Evolutionary conservation across 768 basidiomycete genomes (phyloP).

Genomic region (Boletus reticuloceps): DNA sequence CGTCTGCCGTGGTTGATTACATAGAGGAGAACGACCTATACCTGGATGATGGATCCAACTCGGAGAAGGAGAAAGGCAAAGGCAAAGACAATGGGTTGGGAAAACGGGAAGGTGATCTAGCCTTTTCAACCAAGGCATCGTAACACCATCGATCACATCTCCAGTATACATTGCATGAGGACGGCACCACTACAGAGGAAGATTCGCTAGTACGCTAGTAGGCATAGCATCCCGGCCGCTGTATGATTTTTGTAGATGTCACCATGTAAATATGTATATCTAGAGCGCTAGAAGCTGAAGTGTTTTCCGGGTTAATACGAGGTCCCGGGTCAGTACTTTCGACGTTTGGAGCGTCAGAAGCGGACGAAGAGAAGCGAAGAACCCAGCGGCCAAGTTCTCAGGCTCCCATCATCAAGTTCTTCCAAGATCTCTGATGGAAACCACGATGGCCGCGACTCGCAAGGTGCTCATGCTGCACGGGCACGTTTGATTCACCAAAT

Average conservation of each 20-base stretch:
- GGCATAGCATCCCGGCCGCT: background rate
- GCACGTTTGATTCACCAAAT: slow-evolving; percentile 18
- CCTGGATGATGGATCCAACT: slow-evolving; percentile 50
- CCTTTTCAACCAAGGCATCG: slow-evolving; percentile 7
- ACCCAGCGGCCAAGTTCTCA: background rate
- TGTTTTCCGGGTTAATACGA: too few species aligned
- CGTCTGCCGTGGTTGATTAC: slow-evolving; percentile 88
- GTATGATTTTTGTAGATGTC: background rate
- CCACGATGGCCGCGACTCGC: slow-evolving; percentile 22
- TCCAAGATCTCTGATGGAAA: background rate
- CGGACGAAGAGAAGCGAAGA: background rate
- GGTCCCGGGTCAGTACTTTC: too few species aligned
- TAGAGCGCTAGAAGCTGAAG: too few species aligned
- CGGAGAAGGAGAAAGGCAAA: slow-evolving; percentile 36
- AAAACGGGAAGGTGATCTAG: slow-evolving; percentile 28
- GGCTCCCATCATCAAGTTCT: background rate
- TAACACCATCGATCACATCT: background rate
- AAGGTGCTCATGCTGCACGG: slow-evolving; percentile 49
- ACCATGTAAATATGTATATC: background rate
- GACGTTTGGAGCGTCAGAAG: background rate
- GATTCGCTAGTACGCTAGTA: background rate
- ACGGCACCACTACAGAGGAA: background rate
- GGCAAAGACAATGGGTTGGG: slow-evolving; percentile 30
- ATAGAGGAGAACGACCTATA: slow-evolving; percentile 85
- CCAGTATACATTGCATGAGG: background rate